Evolutionary conservation across 2,329 filamentous ascomycete genomes (phyloP).

Genomic region (Fusarium duplospermum): DNA sequence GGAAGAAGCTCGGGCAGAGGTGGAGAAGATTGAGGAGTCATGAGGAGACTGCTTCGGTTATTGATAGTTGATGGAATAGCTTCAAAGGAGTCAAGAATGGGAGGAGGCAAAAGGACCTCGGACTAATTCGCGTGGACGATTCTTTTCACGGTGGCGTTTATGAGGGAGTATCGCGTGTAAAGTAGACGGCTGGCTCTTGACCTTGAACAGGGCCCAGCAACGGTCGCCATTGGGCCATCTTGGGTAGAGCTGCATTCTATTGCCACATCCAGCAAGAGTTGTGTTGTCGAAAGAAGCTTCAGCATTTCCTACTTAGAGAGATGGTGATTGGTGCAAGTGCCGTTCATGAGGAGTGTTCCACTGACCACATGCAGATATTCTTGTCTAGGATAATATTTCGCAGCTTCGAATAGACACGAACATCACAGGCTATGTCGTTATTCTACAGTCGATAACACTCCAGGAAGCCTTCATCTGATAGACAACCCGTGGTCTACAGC

Average conservation of each 20-base stretch:
- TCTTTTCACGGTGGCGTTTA: slow-evolving; percentile 11
- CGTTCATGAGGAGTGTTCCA: not conserved
- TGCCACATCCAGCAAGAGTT: not conserved
- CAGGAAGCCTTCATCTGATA: not conserved
- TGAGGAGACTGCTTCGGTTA: slow-evolving; percentile 43
- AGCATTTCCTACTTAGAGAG: not conserved
- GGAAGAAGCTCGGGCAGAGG: slow-evolving; percentile 89
- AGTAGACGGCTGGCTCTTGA: slow-evolving; percentile 2
- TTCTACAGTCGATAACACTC: not conserved
- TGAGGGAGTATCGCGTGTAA: slow-evolving; percentile 9
- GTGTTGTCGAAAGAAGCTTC: not conserved
- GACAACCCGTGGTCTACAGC: not conserved
- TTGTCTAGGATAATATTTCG: not conserved
- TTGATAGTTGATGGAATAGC: slow-evolving; percentile 2
- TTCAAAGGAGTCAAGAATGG: slow-evolving; percentile 17
- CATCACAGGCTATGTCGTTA: not conserved
- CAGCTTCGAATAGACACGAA: not conserved
- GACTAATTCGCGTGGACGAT: slow-evolving; percentile 32
- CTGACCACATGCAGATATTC: no score
- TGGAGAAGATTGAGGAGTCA: slow-evolving; percentile 83
- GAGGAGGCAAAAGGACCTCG: slow-evolving; percentile 21
- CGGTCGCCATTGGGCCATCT: not conserved
- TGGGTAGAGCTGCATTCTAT: not conserved
- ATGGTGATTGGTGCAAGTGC: not conserved
- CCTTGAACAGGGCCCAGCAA: slow-evolving; percentile 1